These are phyloP conservation scores for Alisma plantagoaquatica DNA, from an alignment of 106 monocot species.

Conservation along the genomic window DNA sequence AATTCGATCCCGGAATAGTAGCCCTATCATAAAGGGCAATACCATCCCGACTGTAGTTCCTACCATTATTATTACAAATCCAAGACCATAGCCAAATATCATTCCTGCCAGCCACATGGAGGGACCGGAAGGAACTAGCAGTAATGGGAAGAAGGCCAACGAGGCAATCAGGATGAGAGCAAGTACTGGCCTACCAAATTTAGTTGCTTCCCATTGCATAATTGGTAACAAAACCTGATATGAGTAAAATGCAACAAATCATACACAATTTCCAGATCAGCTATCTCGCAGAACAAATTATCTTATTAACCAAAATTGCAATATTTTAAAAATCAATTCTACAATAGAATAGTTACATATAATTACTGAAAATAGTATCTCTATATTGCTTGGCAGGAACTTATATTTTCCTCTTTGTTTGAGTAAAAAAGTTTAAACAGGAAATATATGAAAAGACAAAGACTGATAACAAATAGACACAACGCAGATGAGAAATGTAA, in stretches of 20 bases:
- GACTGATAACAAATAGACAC: too few relatives aligned
- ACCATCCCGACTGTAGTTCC: conserved; percentile 73
- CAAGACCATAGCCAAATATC: conserved; percentile 85
- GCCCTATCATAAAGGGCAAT: conserved; percentile 76
- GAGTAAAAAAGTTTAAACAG: too few relatives aligned
- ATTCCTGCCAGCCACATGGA: conserved; percentile 89
- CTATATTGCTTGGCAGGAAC: too few relatives aligned
- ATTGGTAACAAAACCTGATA: conserved; percentile 68
- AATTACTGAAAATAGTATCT: too few relatives aligned
- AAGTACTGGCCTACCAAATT: conserved; percentile 57
- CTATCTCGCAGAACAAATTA: too few relatives aligned
- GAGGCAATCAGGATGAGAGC: conserved; percentile 60
- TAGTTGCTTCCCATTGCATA: conserved; percentile 57
- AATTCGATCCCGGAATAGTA: conserved; percentile 50
- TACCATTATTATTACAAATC: conserved; percentile 65
- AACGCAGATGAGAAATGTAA: too few relatives aligned
- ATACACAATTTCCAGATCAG: too few relatives aligned
- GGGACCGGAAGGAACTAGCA: conserved; percentile 69
- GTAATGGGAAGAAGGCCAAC: conserved; percentile 55
- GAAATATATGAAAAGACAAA: too few relatives aligned
- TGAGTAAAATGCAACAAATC: background rate
- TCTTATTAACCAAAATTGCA: too few relatives aligned
- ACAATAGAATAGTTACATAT: too few relatives aligned
- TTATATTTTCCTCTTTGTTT: too few relatives aligned
- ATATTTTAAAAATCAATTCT: too few relatives aligned